Conservation (phyloP, 495 filamentous ascomycete genomes). For the Annulohypoxylon maeteangense region DNA sequence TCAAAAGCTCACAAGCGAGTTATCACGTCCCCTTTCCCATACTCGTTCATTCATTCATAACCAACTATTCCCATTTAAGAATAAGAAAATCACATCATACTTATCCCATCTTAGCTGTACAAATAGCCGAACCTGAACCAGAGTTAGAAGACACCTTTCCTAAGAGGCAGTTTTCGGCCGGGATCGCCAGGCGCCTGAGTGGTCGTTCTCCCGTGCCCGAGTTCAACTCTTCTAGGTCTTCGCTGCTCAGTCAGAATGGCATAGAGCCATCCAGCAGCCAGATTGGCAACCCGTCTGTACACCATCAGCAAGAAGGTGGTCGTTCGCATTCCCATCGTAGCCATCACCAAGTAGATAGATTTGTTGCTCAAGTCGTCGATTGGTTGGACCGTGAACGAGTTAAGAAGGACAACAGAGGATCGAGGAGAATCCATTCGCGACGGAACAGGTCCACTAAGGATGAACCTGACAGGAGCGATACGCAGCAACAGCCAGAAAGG, state of each 20-base stretch:
- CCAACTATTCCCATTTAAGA: neutral
- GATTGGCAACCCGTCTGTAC: slow-evolving; percentile 40
- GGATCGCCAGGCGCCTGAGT: slow-evolving; percentile 53
- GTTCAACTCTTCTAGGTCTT: slow-evolving; percentile 51
- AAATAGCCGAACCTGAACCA: slow-evolving; percentile 59
- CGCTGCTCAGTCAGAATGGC: slow-evolving; percentile 51
- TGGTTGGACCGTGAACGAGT: slow-evolving; percentile 84
- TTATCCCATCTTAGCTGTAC: slow-evolving; percentile 54
- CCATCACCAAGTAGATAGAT: slow-evolving; percentile 55
- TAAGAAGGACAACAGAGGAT: slow-evolving; percentile 66
- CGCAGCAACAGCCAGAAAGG: slow-evolving; percentile 29
- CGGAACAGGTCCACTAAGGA: slow-evolving; percentile 42
- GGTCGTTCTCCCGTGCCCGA: slow-evolving; percentile 50
- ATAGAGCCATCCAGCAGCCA: slow-evolving; percentile 44
- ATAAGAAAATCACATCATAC: no score
- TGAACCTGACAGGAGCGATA: slow-evolving; percentile 28
- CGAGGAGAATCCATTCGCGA: slow-evolving; percentile 48
- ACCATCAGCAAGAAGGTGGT: slow-evolving; percentile 43
- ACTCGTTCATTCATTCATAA: neutral
- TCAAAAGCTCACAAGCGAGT: slow-evolving; percentile 8
- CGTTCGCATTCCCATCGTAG: slow-evolving; percentile 40
- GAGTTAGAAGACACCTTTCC: slow-evolving; percentile 52
- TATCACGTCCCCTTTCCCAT: neutral
- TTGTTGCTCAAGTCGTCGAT: slow-evolving; percentile 77
- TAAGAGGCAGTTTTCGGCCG: slow-evolving; percentile 58